phyloP scores from a whole-genome alignment of 2,329 filamentous ascomycete species.

The Pyrenophora seminiperda region DNA sequence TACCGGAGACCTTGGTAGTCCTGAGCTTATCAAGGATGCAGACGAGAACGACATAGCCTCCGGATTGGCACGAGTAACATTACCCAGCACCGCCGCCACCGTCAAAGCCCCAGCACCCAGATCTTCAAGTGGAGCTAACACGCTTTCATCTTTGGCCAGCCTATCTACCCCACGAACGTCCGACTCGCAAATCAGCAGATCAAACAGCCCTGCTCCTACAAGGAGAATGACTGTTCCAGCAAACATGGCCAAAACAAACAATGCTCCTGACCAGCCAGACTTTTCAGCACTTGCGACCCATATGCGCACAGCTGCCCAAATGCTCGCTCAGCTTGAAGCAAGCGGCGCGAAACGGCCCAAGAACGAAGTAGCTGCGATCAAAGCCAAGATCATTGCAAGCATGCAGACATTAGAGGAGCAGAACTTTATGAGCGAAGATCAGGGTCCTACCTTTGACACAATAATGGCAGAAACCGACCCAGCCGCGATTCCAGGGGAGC shows the following conservation, averaged over 20 bases:
- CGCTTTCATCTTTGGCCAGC: slow-evolving; percentile 64
- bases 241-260: slow-evolving; percentile 55
- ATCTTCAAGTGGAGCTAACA: slow-evolving; percentile 66
- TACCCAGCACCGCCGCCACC: slow-evolving; percentile 28
- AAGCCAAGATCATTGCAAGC: slow-evolving; percentile 85
- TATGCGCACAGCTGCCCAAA: slow-evolving; percentile 85
- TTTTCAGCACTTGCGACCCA: slow-evolving; percentile 83
- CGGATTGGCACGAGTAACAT: slow-evolving; percentile 36
- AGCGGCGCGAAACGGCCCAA: slow-evolving; percentile 80
- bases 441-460: slow-evolving; percentile 75
- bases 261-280: slow-evolving; percentile 72
- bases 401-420: slow-evolving; percentile 89
- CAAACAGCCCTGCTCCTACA: slow-evolving; percentile 67
- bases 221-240: slow-evolving; percentile 65
- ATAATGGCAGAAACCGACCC: slow-evolving; percentile 77
- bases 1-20: slow-evolving; percentile 76
- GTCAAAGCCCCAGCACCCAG: slow-evolving; percentile 54
- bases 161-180: slow-evolving; percentile 71
- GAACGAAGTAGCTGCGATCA: slow-evolving; percentile 80
- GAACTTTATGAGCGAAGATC: slow-evolving; percentile 76
- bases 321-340: slow-evolving; percentile 81
- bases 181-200: slow-evolving; percentile 69
- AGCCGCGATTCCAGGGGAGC: slow-evolving; percentile 54
- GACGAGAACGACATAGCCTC: slow-evolving; percentile 51
- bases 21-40: slow-evolving; percentile 67